Evolutionary conservation across 192 early-diverging fungal genomes (phyloP).

Genomic region (Geosiphon pyriformis): DNA sequence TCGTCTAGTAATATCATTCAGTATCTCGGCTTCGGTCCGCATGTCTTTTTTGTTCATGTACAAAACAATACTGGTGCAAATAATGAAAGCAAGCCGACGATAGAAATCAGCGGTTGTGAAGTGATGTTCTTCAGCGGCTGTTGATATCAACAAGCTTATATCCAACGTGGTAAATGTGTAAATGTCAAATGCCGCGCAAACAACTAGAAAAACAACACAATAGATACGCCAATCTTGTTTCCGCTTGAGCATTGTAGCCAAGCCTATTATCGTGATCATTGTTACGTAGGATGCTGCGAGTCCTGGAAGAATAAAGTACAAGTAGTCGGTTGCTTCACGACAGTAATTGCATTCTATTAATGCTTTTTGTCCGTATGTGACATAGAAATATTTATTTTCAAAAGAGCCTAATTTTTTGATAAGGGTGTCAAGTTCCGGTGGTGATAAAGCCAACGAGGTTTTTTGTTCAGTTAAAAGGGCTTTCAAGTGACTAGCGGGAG

Average conservation of each 20-base stretch:
- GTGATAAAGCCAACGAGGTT: not conserved
- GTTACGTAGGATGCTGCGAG: constrained; percentile 12
- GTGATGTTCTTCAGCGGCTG: not conserved
- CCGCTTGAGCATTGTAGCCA: constrained; percentile 3
- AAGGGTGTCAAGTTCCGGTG: constrained; percentile 1
- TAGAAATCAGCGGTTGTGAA: constrained; percentile 8
- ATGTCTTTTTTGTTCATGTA: not conserved
- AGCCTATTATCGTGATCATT: constrained; percentile 4
- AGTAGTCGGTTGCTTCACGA: constrained; percentile 13
- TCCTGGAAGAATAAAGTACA: constrained; percentile 10
- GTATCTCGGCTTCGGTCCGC: constrained; percentile 1
- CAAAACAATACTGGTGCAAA: not conserved
- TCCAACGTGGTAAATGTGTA: constrained; percentile 7
- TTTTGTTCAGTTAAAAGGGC: not conserved
- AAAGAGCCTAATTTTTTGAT: constrained; percentile 21
- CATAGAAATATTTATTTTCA: constrained; percentile 22
- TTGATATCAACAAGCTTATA: not conserved
- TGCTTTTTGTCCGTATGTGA: constrained; percentile 23
- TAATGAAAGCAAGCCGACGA: constrained; percentile 5
- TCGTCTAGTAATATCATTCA: not conserved
- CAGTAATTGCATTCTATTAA: constrained; percentile 28
- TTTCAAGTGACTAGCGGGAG: constrained; percentile 13
- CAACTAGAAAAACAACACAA: constrained; percentile 13
- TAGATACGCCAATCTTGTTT: constrained; percentile 20
- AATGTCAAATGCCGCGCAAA: constrained; percentile 7